Evolutionary conservation across 495 filamentous ascomycete species (phyloP).

Genomic region (Friedmanniomyces endolithicus): DNA sequence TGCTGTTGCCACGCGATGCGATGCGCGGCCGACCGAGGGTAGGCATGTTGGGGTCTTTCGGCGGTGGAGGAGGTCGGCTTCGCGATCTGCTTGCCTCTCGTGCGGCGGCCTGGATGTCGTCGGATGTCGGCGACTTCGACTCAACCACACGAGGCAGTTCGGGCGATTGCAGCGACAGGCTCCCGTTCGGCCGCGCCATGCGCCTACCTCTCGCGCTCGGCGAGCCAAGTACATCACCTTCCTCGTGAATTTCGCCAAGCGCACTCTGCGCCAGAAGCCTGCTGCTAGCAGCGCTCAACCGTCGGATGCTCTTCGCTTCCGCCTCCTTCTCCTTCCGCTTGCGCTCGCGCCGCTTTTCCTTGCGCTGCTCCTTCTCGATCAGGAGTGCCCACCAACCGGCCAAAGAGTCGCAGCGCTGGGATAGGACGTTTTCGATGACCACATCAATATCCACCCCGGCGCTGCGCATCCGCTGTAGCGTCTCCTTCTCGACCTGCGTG

Average conservation of each 20-base stretch:
- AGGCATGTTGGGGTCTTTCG: slow-evolving; percentile 51
- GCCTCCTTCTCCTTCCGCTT: slow-evolving; percentile 75
- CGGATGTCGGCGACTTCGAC: slow-evolving; percentile 21
- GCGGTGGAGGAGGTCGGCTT: slow-evolving; percentile 59
- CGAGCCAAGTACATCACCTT: slow-evolving; percentile 33
- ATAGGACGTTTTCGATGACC: slow-evolving; percentile 85
- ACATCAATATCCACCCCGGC: slow-evolving; percentile 90
- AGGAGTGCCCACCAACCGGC: slow-evolving; percentile 95
- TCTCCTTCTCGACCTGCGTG: slow-evolving; percentile 80
- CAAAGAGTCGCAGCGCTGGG: slow-evolving; percentile 75
- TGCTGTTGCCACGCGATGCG: slow-evolving; percentile 45
- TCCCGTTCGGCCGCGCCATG: slow-evolving; percentile 24
- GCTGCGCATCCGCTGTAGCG: slow-evolving; percentile 82
- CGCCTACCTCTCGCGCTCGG: slow-evolving; percentile 29
- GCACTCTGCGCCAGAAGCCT: slow-evolving; percentile 59
- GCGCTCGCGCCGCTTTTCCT: slow-evolving; percentile 67
- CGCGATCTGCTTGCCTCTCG: slow-evolving; percentile 15
- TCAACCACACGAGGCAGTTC: slow-evolving; percentile 69
- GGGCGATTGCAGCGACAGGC: slow-evolving; percentile 36
- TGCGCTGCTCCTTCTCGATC: slow-evolving; percentile 91
- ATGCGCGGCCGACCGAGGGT: slow-evolving; percentile 5
- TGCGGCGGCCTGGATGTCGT: background rate
- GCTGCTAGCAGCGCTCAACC: slow-evolving; percentile 76
- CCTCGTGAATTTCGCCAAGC: slow-evolving; percentile 62
- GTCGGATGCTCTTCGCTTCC: slow-evolving; percentile 66